Conservation (phyloP, 1,284 basidiomycete species). For the Rhodotorula glutinis region DNA sequence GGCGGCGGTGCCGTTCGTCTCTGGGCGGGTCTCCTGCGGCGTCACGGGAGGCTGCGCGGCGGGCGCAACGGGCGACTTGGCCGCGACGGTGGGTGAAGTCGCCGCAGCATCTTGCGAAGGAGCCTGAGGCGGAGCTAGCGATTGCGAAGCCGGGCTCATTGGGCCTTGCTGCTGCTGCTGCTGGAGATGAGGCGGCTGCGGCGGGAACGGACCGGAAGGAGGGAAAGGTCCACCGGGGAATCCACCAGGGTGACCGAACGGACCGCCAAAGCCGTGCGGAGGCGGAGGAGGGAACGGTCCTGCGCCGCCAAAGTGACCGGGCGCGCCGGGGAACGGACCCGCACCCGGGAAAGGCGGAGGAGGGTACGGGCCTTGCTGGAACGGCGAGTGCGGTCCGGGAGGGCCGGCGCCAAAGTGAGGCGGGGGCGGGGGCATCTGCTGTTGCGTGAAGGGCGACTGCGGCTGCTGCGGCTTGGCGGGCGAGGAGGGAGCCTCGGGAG, state of each 20-base stretch:
- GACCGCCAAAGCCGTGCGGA: constrained; percentile 17
- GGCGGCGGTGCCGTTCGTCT: constrained; percentile 25
- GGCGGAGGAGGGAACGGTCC: constrained; percentile 8
- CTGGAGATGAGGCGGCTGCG: constrained; percentile 4
- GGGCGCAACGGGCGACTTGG: constrained; percentile 1
- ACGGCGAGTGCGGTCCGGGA: constrained; percentile 11
- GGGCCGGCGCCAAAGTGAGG: constrained; percentile 6
- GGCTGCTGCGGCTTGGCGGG: constrained; percentile 23
- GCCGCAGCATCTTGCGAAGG: constrained; percentile 6
- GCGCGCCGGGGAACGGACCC: constrained; percentile 24
- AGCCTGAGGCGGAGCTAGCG: constrained; percentile 3
- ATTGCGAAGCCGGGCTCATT: constrained; percentile 7
- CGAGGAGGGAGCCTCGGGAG: constrained; percentile 4
- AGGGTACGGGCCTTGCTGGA: constrained; percentile 23
- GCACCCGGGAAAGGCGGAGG: constrained; percentile 20
- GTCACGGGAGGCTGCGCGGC: constrained; percentile 10
- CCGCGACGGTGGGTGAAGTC: constrained; percentile 12
- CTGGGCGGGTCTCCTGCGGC: constrained; percentile 27
- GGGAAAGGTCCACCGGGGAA: constrained; percentile 4
- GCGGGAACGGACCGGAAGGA: background rate
- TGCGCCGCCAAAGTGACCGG: constrained; percentile 11
- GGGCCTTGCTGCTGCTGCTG: constrained; percentile 2
- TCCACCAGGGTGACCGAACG: background rate
- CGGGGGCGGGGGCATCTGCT: constrained; percentile 12
- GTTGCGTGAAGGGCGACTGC: constrained; percentile 23